These are phyloP conservation scores for Paecilomyces dactylethromorphus DNA, from an alignment of 2,329 filamentous ascomycete species.

Conservation along the genomic window DNA sequence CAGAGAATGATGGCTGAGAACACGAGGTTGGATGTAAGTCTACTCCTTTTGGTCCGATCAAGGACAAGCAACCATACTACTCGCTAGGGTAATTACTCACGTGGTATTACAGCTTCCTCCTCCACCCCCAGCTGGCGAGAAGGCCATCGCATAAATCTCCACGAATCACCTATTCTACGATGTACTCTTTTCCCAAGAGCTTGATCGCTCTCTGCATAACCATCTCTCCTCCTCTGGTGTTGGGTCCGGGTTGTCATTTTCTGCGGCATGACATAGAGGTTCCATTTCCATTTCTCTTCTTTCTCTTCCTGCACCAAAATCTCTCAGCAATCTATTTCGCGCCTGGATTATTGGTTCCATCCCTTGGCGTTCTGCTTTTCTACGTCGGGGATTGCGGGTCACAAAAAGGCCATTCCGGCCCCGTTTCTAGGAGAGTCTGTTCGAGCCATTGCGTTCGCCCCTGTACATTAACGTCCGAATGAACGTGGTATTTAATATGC, in stretches of 20 bases:
- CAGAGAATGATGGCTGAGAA: conserved; percentile 88
- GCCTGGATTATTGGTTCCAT: neutral
- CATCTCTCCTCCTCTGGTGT: conserved; percentile 34
- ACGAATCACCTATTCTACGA: conserved; percentile 2
- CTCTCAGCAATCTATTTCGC: neutral
- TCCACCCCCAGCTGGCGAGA: conserved; percentile 27
- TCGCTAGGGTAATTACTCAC: neutral
- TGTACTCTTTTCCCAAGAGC: conserved; percentile 12
- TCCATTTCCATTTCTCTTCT: conserved; percentile 15
- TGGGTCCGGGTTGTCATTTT: conserved; percentile 25
- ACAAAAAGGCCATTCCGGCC: neutral
- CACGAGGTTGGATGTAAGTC: conserved; percentile 69
- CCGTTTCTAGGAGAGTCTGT: neutral
- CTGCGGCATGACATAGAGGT: conserved; percentile 31
- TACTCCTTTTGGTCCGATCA: neutral
- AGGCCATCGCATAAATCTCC: conserved; percentile 27
- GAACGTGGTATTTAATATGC: conserved; percentile 16
- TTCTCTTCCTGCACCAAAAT: conserved; percentile 13
- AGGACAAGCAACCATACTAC: neutral
- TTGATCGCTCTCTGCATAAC: conserved; percentile 9
- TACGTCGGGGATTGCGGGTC: neutral
- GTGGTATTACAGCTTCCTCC: conserved; percentile 24
- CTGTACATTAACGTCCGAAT: conserved; percentile 30
- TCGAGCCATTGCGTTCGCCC: conserved; percentile 11
- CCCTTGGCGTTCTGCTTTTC: neutral